Conservation (phyloP, 176 grass and related monocot genomes). For the Avena sativa region DNA sequence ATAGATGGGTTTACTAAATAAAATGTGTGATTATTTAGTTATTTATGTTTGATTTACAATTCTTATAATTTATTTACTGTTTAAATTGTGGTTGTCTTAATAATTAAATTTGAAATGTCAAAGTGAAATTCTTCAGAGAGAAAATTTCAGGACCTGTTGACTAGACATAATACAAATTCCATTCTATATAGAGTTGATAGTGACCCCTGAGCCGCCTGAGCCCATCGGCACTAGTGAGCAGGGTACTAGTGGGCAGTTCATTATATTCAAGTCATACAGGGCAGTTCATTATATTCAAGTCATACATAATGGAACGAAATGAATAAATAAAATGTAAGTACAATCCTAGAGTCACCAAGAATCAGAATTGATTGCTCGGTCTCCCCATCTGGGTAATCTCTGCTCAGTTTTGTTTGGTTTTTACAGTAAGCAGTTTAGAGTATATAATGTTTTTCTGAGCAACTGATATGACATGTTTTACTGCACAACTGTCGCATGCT, state of each 20-base stretch:
- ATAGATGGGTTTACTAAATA: too few species aligned
- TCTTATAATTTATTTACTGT: background rate
- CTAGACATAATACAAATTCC: background rate
- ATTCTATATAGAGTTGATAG: background rate
- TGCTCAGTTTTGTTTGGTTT: background rate
- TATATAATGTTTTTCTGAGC: background rate
- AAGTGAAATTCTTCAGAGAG: background rate
- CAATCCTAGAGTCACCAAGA: background rate
- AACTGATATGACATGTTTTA: background rate
- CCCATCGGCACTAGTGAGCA: background rate
- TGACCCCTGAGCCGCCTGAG: background rate
- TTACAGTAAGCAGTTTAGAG: background rate
- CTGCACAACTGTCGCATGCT: background rate
- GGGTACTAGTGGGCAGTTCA: too few species aligned
- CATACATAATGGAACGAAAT: background rate
- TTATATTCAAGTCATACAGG: background rate
- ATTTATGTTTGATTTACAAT: too few species aligned
- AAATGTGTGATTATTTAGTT: too few species aligned
- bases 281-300: background rate
- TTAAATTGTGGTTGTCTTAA: background rate
- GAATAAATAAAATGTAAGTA: background rate
- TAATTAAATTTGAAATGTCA: background rate
- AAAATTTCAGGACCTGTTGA: background rate
- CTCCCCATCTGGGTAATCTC: background rate
- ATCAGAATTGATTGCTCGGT: background rate